These are phyloP conservation scores for Cordyceps cateniannulata DNA, from an alignment of 2,329 filamentous ascomycete genomes.

Conservation along the genomic window DNA sequence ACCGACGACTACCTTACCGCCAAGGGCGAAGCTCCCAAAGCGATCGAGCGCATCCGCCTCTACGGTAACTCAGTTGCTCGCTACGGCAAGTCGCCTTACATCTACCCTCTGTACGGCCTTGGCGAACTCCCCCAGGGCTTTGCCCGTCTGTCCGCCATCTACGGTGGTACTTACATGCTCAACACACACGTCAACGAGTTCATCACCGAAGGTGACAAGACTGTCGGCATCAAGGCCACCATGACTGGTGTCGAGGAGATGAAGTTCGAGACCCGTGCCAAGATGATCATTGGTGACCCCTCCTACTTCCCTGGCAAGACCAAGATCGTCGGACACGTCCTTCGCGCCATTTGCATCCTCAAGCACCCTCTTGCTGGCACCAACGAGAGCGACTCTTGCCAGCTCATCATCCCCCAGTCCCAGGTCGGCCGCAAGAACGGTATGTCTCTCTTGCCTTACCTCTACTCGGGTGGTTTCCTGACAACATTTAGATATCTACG, in stretches of 20 bases:
- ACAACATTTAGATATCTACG: conserved; percentile 71
- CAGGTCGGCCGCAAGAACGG: conserved; percentile 96
- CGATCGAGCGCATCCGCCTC: conserved; percentile 84
- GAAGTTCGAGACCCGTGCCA: conserved; percentile 93
- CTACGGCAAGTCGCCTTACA: conserved; percentile 98
- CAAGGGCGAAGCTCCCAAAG: conserved; percentile 69
- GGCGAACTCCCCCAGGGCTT: conserved; percentile 97
- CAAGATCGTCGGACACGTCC: conserved; percentile 78
- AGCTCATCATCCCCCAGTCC: conserved; percentile 96
- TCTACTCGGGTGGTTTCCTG: not conserved
- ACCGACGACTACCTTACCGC: conserved; percentile 80
- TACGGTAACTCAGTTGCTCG: conserved; percentile 97
- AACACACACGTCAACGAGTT: conserved; percentile 93
- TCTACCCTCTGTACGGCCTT: conserved; percentile 96
- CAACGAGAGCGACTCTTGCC: conserved; percentile 79
- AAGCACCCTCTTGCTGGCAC: conserved; percentile 92
- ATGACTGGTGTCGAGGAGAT: conserved; percentile 89
- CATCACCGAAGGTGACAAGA: conserved; percentile 75
- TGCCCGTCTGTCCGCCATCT: conserved; percentile 93
- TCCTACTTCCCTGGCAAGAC: conserved; percentile 93
- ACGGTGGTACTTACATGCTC: conserved; percentile 98
- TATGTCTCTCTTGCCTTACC: conserved; percentile 34
- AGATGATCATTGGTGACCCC: conserved; percentile 92
- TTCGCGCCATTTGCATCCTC: conserved; percentile 95
- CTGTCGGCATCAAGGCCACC: conserved; percentile 93